Evolutionary conservation across 2,329 filamentous ascomycete species (phyloP).

Genomic region (Ascochyta lentis): DNA sequence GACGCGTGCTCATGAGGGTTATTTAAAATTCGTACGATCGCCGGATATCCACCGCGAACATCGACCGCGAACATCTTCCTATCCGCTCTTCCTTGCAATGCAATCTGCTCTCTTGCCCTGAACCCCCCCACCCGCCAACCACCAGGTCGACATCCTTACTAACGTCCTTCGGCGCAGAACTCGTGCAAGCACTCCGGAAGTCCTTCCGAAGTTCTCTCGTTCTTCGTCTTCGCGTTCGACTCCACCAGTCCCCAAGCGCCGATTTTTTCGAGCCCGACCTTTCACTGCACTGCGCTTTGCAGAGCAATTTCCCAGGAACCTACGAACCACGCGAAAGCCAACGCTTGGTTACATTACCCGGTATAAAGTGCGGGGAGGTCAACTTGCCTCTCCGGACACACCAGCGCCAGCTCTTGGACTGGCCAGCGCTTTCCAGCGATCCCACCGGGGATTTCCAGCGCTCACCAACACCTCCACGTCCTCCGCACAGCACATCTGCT

Average conservation of each 20-base stretch:
- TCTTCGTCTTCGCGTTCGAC: constrained; percentile 8
- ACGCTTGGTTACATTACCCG: constrained; percentile 29
- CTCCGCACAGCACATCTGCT: constrained; percentile 6
- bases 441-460: constrained; percentile 41
- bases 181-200: constrained; percentile 15
- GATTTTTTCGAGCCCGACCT: constrained; percentile 1
- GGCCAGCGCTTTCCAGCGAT: constrained; percentile 39
- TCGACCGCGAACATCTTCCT: constrained; percentile 7
- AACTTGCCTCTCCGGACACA: constrained; percentile 51
- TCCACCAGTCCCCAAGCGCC: constrained; percentile 13
- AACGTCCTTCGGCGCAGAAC: constrained; percentile 24
- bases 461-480: constrained; percentile 13
- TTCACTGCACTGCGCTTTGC: constrained; percentile 11
- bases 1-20: neutral
- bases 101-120: neutral
- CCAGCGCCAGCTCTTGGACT: constrained; percentile 36
- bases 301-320: constrained; percentile 7
- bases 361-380: constrained; percentile 50
- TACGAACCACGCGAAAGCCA: constrained; percentile 13
- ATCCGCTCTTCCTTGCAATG: constrained; percentile 1
- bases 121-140: neutral
- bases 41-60: constrained; percentile 6
- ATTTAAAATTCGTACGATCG: constrained; percentile 2
- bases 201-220: constrained; percentile 18
- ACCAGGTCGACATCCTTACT: constrained; percentile 18